Percentiles rank a stretch among this genome's conserved stretches.
Evolutionary conservation across 805 yeast genomes (phyloP).

Genomic region (Wickerhamiella siamensis): DNA sequence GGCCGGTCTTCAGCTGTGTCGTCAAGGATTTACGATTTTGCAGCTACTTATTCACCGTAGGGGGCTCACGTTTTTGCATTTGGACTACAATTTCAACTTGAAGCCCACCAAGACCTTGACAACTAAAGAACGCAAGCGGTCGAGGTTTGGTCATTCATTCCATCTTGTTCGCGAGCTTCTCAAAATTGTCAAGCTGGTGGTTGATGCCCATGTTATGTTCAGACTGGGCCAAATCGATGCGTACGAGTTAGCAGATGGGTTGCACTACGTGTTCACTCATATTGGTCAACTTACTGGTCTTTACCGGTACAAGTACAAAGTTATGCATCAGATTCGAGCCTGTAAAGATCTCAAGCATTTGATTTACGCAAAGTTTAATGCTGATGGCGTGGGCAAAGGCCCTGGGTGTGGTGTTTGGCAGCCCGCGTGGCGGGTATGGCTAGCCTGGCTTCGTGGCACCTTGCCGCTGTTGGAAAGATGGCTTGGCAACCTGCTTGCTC

Average conservation of each 20-base stretch:
- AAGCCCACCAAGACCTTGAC: conserved; percentile 94
- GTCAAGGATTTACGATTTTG: conserved; percentile 89
- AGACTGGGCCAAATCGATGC: conserved; percentile 86
- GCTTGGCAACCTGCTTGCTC: conserved; percentile 78
- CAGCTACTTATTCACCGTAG: conserved; percentile 77
- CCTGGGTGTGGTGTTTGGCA: conserved; percentile 99
- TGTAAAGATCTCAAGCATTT: conserved; percentile 92
- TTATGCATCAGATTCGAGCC: conserved; percentile 94
- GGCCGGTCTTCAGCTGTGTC: conserved; percentile 87
- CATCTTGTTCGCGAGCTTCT: conserved; percentile 84
- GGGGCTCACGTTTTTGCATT: conserved; percentile 81
- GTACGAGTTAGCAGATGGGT: conserved; percentile 87
- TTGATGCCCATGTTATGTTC: conserved; percentile 87
- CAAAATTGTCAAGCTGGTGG: conserved; percentile 68
- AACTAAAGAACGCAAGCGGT: conserved; percentile 89
- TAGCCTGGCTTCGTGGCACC: conserved; percentile 78
- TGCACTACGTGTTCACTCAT: conserved; percentile 81
- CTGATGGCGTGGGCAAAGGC: conserved; percentile 73
- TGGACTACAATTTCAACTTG: conserved; percentile 88
- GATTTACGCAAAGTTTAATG: conserved; percentile 71
- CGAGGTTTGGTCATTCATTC: conserved; percentile 92
- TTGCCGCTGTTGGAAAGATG: conserved; percentile 87
- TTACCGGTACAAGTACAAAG: conserved; percentile 90
- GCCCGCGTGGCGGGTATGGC: conserved; percentile 97
- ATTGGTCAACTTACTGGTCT: conserved; percentile 93